Evolutionary conservation across 176 grass and related monocot species (phyloP).

Genomic region (Tillandsia leiboldiana): DNA sequence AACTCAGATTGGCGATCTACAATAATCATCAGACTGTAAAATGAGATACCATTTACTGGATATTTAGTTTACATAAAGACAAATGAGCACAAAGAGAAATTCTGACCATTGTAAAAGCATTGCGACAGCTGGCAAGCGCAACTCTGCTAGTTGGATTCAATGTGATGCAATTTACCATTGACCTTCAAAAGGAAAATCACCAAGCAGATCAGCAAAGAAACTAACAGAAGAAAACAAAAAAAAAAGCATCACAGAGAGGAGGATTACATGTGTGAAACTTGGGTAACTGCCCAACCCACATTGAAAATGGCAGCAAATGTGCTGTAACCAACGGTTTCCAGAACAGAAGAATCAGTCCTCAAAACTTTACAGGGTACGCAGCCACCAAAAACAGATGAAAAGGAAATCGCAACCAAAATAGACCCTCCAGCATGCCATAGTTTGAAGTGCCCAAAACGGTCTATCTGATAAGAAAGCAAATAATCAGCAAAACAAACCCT

Average conservation of each 20-base stretch:
- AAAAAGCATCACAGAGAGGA: slow-evolving; percentile 17
- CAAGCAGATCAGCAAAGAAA: slow-evolving; percentile 5
- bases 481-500: background rate
- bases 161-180: slow-evolving; percentile 99
- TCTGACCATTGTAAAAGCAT: slow-evolving; percentile 96
- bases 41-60: slow-evolving; percentile 18
- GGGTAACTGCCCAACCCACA: slow-evolving; percentile 94
- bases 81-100: slow-evolving; percentile 16
- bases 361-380: slow-evolving; percentile 80
- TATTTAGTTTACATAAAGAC: slow-evolving; percentile 2
- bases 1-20: slow-evolving; percentile 78
- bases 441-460: slow-evolving; percentile 94
- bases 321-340: slow-evolving; percentile 94
- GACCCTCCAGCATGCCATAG: slow-evolving; percentile 95
- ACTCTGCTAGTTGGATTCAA: slow-evolving; percentile 86
- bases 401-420: slow-evolving; percentile 85
- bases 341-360: slow-evolving; percentile 37
- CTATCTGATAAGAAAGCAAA: slow-evolving; percentile 53
- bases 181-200: slow-evolving; percentile 36
- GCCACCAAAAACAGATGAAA: slow-evolving; percentile 90
- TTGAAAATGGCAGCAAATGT: slow-evolving; percentile 92
- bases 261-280: slow-evolving; percentile 94
- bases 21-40: slow-evolving; percentile 21
- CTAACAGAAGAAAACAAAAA: slow-evolving; percentile 12
- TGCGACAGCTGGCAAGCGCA: slow-evolving; percentile 90